Conservation (phyloP, 441 rosid species). For the Manihot esculenta region DNA sequence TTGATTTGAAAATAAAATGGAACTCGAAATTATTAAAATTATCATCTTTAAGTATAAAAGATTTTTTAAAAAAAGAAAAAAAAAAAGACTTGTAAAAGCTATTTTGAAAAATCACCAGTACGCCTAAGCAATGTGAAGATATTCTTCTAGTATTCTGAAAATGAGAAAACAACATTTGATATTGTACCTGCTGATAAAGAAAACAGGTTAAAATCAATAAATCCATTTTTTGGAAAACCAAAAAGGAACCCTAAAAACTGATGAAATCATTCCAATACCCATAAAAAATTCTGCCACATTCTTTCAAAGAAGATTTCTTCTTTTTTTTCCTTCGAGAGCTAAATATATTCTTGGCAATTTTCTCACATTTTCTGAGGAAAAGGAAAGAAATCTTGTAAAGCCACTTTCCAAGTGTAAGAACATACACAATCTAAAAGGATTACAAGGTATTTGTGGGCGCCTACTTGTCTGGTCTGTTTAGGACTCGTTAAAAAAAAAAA, state of each 20-base stretch:
- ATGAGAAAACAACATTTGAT: background rate
- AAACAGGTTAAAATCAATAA: background rate
- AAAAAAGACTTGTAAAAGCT: too few species aligned
- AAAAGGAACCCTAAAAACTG: conserved; percentile 5
- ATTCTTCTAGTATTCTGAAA: background rate
- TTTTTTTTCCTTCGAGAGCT: background rate
- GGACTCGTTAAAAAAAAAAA: background rate
- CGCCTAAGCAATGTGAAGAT: background rate
- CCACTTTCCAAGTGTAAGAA: conserved; percentile 16
- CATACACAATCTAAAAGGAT: conserved; percentile 5
- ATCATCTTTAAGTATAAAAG: too few species aligned
- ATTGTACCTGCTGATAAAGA: background rate
- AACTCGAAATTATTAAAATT: too few species aligned
- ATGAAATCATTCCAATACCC: conserved; percentile 1
- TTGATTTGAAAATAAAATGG: background rate
- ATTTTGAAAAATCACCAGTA: background rate
- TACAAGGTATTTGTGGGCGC: background rate
- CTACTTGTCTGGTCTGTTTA: conserved; percentile 9
- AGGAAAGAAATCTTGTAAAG: conserved; percentile 18
- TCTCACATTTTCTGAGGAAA: conserved; percentile 9
- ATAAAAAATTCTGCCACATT: conserved; percentile 7
- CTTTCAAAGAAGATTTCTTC: conserved; percentile 2
- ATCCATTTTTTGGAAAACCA: conserved; percentile 19
- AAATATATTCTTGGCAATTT: background rate
- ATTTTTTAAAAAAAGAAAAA: too few species aligned